Evolutionary conservation across 1,139 yeast species (phyloP), one percentile per base, ranked within the genome.

Genomic region (Arxiozyma bovina): DNA sequence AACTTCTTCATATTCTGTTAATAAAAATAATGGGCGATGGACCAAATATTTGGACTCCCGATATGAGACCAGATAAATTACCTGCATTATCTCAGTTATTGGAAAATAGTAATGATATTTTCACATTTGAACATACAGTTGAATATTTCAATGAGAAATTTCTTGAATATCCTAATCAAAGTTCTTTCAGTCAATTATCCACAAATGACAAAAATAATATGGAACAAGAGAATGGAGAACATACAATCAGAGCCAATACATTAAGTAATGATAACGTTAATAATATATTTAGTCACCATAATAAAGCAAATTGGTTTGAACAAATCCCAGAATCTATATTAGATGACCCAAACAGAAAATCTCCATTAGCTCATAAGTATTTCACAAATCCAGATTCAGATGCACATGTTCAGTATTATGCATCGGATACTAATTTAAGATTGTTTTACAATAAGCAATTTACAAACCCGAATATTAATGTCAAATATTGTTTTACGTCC

Each of bases 321-420:
- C 60, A 62, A 45, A 45, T 60, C 5, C 50, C 54, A 4, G 55
- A 56, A 7, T 41, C 46, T 8, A 53, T 54, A 7, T 50, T 62
- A 18, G 57, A 60, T 42, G 56, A 60, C 21, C 60, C 61, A 42
- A 45, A 55, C 4, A 63, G 71, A 44, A 64, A 63, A 1, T 85
- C 93, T 6, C 96, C 96, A 0, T 83, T 85, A 59, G 80, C 82
- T 53, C 96, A 87, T 64, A 77, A 81, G 50, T 88, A 80, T 64
- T 89, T 88, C 69, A 83, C 93, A 12, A 90, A 91, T 61, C 98
- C 98, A 0, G 94, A 87, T 65, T 87, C 96, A 0, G 94, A 87
- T 59, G 76, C 96, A 0, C 86, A 84, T 63, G 69, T 80, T 15
- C 97, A 91, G 66, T 90, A 90, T 66, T 90, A 84, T 63, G 81